Evolutionary conservation across 2,329 filamentous ascomycete genomes (phyloP).

Genomic region (Fusarium continuum): DNA sequence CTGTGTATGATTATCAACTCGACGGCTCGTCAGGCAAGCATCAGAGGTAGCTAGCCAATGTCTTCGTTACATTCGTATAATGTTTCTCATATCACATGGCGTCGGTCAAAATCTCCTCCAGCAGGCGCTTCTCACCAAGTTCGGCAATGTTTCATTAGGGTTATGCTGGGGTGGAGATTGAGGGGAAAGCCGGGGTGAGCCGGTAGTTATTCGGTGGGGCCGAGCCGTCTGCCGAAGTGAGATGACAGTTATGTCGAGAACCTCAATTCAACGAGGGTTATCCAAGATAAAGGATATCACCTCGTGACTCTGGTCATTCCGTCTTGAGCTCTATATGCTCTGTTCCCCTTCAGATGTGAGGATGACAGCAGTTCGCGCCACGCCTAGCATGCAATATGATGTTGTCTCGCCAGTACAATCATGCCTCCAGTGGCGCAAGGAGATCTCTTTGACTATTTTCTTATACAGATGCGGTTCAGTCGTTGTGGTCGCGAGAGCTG

Average conservation of each 20-base stretch:
- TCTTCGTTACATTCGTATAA: too few relatives aligned
- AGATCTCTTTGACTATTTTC: background rate
- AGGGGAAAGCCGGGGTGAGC: slow-evolving; percentile 5
- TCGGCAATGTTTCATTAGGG: background rate
- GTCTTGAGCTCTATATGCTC: background rate
- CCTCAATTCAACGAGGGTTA: background rate
- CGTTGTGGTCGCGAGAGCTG: slow-evolving; percentile 19
- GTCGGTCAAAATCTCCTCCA: background rate
- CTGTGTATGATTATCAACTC: background rate
- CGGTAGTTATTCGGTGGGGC: slow-evolving; percentile 24
- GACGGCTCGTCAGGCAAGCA: too few relatives aligned
- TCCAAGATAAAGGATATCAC: background rate
- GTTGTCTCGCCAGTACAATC: background rate
- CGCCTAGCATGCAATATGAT: background rate
- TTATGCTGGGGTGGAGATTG: slow-evolving; percentile 8
- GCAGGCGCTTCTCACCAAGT: background rate
- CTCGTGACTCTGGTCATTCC: background rate
- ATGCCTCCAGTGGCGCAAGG: background rate
- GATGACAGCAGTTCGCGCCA: background rate
- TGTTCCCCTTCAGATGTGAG: background rate
- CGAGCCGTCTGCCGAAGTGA: slow-evolving; percentile 5
- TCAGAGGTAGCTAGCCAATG: too few relatives aligned
- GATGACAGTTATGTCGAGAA: background rate
- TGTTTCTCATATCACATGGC: too few relatives aligned
- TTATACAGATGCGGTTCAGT: slow-evolving; percentile 3